Evolutionary conservation across 805 yeast species (phyloP).

Genomic region (Wickerhamiella australiensis): DNA sequence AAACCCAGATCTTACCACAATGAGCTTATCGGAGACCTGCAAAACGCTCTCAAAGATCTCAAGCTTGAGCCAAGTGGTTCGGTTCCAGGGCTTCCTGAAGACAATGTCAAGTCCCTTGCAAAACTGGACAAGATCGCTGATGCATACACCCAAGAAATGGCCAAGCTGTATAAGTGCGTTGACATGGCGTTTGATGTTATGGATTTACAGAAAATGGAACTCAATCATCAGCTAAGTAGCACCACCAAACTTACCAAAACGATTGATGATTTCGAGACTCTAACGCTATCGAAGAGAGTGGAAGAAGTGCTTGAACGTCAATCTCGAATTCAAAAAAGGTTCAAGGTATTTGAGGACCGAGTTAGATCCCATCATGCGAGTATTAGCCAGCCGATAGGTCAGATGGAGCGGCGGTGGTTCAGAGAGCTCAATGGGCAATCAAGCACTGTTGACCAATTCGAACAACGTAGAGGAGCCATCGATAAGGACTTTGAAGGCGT

Average conservation of each 20-base stretch:
- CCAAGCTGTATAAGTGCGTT: conserved; percentile 29
- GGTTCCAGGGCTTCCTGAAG: conserved; percentile 18
- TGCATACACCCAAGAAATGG: conserved; percentile 20
- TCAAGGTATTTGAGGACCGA: neutral
- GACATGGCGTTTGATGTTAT: conserved; percentile 30
- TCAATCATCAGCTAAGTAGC: conserved; percentile 32
- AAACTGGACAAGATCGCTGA: conserved; percentile 21
- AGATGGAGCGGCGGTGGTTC: conserved; percentile 9
- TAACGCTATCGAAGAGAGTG: neutral
- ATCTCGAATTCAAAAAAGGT: neutral
- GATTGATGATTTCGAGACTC: conserved; percentile 14
- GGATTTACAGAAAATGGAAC: conserved; percentile 33
- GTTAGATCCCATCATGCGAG: neutral
- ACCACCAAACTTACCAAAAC: conserved; percentile 21
- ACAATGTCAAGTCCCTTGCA: conserved; percentile 21
- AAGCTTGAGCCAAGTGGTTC: conserved; percentile 13
- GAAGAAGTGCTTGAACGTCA: conserved; percentile 1
- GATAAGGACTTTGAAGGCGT: neutral
- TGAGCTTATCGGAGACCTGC: neutral
- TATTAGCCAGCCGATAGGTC: conserved; percentile 1
- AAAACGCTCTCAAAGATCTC: conserved; percentile 5
- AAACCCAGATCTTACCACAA: neutral
- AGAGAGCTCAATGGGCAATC: neutral
- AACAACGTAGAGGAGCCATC: neutral
- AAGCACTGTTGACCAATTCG: neutral